phyloP scores from a whole-genome alignment of 176 grass and related monocot species.

The Microstegium vimineum region DNA sequence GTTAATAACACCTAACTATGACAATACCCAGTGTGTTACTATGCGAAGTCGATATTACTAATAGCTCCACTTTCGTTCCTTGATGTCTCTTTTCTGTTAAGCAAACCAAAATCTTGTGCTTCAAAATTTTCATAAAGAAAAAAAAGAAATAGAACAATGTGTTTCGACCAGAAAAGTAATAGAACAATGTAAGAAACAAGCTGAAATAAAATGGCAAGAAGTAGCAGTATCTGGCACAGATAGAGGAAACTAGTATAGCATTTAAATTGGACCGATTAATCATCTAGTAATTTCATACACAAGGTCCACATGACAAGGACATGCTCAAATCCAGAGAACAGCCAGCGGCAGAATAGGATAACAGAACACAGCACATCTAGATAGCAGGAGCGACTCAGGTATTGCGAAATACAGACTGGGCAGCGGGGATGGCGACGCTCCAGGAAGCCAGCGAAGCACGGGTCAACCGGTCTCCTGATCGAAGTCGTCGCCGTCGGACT shows the following conservation, averaged over 20 bases:
- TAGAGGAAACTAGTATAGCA: background rate
- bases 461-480: slow-evolving; percentile 83
- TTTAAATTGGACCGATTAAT: slow-evolving; percentile 1
- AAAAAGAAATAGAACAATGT: background rate
- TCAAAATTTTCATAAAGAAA: background rate
- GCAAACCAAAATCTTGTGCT: background rate
- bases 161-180: background rate
- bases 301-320: background rate
- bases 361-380: background rate
- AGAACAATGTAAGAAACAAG: background rate
- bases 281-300: background rate
- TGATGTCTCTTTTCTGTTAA: background rate
- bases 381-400: slow-evolving; percentile 1
- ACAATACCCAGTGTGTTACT: background rate
- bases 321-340: background rate
- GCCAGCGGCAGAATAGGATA: background rate
- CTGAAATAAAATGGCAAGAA: background rate
- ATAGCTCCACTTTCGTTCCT: background rate
- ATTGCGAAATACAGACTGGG: slow-evolving; percentile 25
- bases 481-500: slow-evolving; percentile 91
- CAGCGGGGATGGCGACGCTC: background rate
- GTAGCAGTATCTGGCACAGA: background rate
- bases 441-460: background rate
- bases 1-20: background rate
- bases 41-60: background rate